Base-by-base conservation (phyloP, 2,329 filamentous ascomycete genomes). In the Colletotrichum cuscutae region DNA sequence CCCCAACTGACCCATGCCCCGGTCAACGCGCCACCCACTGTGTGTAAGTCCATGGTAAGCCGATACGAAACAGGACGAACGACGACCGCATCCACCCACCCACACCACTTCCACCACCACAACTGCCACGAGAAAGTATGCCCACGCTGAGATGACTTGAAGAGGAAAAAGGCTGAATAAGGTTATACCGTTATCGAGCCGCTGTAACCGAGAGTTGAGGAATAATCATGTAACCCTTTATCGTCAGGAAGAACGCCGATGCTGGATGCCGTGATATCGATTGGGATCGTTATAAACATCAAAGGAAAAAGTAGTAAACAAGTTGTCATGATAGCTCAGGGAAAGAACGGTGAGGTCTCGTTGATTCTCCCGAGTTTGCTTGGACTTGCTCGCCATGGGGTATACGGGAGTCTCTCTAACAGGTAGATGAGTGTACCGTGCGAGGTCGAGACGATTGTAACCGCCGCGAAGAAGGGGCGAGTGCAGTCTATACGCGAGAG, bases 201-300 rank as follows among this genome's bases (percentile, higher is more conserved):
- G 46, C 19, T 7, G n/a, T 67, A 30, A n/a, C 42, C 35, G 56
- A 65, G 42, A 26, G 56, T 58, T 61, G 13, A 42, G 37, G 53
- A 66, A 62, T n/a, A 64, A 13, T 56, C 22, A 46, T 72, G n/a
- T 42, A 13, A 64, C 42, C 26, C 26, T 37, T 53, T 64, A n/a
- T 72, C 68, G 68, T 72, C 35, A 57, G 49, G 57, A 71, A 73
- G 49, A 74, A 74, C 71, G 71, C 73, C 73, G 66, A 71, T 74
- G 73, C 73, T 75, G 42, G 71, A 75, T 75, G 73, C 73, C 73
- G 66, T 71, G 71, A 71, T 58, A 74, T 57, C 57, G 71, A 66
- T 66, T 69, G 57, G 11, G 46, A 57, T 73, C 72, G 64, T 68
- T 58, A 65, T 64, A 69, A 68, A 74, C 54, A 69, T 68, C 28